Base-by-base conservation (phyloP, 1,284 basidiomycete species). In the Rhodofomes roseus region DNA sequence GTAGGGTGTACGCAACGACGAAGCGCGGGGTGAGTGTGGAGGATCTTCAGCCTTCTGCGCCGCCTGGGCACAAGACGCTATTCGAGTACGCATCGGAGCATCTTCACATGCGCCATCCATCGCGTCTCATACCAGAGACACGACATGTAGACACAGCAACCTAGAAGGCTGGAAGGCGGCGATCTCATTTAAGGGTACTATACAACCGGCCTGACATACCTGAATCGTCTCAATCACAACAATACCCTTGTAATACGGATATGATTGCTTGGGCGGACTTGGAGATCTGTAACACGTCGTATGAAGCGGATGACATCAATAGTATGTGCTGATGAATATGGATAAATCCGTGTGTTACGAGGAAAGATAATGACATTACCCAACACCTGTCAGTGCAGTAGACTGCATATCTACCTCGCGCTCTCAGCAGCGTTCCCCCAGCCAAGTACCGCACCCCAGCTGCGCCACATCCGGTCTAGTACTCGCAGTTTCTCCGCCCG, bases 381-480 rank as follows among this genome's bases (percentile, higher is more conserved):
- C n/a, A n/a, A n/a, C n/a, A n/a, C n/a, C n/a, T n/a, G n/a, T n/a
- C n/a, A n/a, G n/a, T n/a, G n/a, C n/a, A n/a, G n/a, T n/a, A n/a
- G n/a, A n/a, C n/a, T n/a, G n/a, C n/a, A n/a, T n/a, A n/a, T 11
- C 36, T 51, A 52, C 36, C 37, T n/a, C 27, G 39, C 48, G 7
- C 18, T 27, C 2, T 54, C 53, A 9, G 60, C 71, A 51, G 55
- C 70, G 37, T 65, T 63, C 20, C 70, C 68, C 89, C 87, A 89
- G 25, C 82, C 85, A 6, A 90, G 74, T 29, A 78, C 70, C 12
- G 68, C 73, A 1, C 89, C 85, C 93, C 94, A 97, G 60, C 84
- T 89, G 63, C 90, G 85, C 95, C 95, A 97, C 86, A 97, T 96
- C 65, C 95, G 77, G 62, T 95, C 86, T 4, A 97, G 79, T 4